Conservation (phyloP, 2,329 filamentous ascomycete species). For the Colletotrichum sidae region DNA sequence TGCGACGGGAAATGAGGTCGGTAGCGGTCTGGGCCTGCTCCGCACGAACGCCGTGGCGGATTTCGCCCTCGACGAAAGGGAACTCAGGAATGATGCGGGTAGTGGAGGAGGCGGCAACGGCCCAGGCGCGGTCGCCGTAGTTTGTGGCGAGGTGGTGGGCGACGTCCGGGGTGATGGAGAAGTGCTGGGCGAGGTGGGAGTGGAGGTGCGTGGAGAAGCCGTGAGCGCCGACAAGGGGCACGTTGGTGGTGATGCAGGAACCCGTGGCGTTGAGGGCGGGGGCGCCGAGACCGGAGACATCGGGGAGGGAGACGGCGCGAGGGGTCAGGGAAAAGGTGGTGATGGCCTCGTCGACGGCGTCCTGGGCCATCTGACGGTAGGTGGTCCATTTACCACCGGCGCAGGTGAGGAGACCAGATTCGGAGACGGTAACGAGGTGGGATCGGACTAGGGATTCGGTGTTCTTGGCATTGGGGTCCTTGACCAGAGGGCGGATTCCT, state of each 20-base stretch:
- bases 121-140: conserved; percentile 73
- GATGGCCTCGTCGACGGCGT: conserved; percentile 84
- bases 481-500: conserved; percentile 81
- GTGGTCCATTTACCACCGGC: conserved; percentile 91
- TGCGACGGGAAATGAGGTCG: conserved; percentile 78
- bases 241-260: conserved; percentile 78
- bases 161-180: conserved; percentile 52
- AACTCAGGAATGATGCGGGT: conserved; percentile 73
- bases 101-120: conserved; percentile 65
- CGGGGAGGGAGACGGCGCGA: conserved; percentile 63
- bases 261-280: conserved; percentile 68
- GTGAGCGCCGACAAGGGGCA: conserved; percentile 81
- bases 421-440: conserved; percentile 81
- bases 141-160: conserved; percentile 54
- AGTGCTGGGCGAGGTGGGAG: conserved; percentile 48
- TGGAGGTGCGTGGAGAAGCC: conserved; percentile 63
- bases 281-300: conserved; percentile 73
- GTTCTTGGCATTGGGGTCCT: conserved; percentile 83
- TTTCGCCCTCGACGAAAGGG: conserved; percentile 80
- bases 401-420: conserved; percentile 81
- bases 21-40: conserved; percentile 80
- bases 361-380: conserved; percentile 89
- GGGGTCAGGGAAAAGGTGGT: conserved; percentile 71
- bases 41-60: conserved; percentile 77
- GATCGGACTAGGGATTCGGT: conserved; percentile 87